Base-by-base conservation (phyloP, 805 yeast genomes). In the Saturnispora dispora region DNA sequence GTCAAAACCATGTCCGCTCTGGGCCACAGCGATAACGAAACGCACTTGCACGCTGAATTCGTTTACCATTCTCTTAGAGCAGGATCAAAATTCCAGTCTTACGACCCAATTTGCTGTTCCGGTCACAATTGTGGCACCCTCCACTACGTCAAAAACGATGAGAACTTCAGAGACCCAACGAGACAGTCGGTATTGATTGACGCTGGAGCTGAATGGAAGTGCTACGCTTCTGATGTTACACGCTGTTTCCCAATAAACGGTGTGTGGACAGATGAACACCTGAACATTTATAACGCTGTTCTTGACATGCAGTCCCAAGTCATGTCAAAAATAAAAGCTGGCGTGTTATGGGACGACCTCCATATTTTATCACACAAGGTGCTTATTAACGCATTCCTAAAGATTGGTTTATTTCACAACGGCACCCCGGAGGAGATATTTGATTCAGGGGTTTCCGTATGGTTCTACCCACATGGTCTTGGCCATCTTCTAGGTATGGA, bases 161-260 rank as follows among this genome's bases (percentile, higher is more conserved):
- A 49, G 33, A 44, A 49, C 30, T 49, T 49, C 22, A 44, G 48
- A 39, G 83, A 79, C 48, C 70, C 74, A 3, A 61, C 83, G 52
- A 82, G 80, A 60, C 79, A 77, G 45, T 76, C 90, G 5, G 76
- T 91, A 11, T 75, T 91, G 55, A 83, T 91, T 50, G 99, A 91
- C 70, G 97, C 98, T 8, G 99, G 99, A 51, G 96, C 96, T 2
- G 98, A 91, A 68, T 91, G 97, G 96, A 78, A 79, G 57, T 82
- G 88, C 65, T 91, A 91, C 67, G 90, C 96, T 2, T 75, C 88
- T 43, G 99, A 91, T 65, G 96, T 93, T 42, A 93, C 99, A 15
- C 78, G 99, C 64, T 86, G 95, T 63, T 91, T 89, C 78, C 99
- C 99, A 28, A 81, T 88, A 51, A 77, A 74, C 55, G 99, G 99